phyloP scores from a whole-genome alignment of 2,329 filamentous ascomycete species.

The Ophiobolus disseminans region DNA sequence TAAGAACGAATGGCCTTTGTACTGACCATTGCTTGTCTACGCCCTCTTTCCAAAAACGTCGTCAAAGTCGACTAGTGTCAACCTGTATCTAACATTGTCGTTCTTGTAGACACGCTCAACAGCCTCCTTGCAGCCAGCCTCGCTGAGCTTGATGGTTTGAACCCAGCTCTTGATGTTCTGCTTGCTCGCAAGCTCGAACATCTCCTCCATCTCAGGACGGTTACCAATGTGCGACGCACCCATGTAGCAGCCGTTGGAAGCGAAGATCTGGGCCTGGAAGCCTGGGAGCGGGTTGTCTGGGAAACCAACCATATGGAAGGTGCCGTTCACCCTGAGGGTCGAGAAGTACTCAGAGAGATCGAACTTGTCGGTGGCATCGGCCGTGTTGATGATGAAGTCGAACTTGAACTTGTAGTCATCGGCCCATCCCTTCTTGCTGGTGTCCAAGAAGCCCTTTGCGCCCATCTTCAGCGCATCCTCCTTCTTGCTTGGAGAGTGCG shows the following conservation, averaged over 20 bases:
- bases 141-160: slow-evolving; percentile 74
- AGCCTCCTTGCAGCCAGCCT: slow-evolving; percentile 72
- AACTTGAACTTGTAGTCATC: slow-evolving; percentile 66
- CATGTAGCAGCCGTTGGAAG: slow-evolving; percentile 70
- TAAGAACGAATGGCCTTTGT: background rate
- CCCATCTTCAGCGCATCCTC: slow-evolving; percentile 66
- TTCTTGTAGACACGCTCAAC: slow-evolving; percentile 70
- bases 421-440: slow-evolving; percentile 65
- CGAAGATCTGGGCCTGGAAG: slow-evolving; percentile 76
- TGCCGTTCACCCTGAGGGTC: slow-evolving; percentile 80
- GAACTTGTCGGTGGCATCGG: slow-evolving; percentile 72
- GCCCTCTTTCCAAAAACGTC: slow-evolving; percentile 66
- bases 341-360: slow-evolving; percentile 75
- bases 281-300: slow-evolving; percentile 76
- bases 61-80: slow-evolving; percentile 72
- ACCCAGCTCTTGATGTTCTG: slow-evolving; percentile 63
- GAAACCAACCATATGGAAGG: slow-evolving; percentile 80
- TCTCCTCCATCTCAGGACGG: slow-evolving; percentile 58
- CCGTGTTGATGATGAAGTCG: slow-evolving; percentile 78
- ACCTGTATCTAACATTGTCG: slow-evolving; percentile 75
- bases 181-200: slow-evolving; percentile 59
- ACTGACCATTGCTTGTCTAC: slow-evolving; percentile 15
- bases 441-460: slow-evolving; percentile 66
- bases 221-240: slow-evolving; percentile 60
- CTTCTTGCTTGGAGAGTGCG: slow-evolving; percentile 66